Conservation (phyloP, 352 stramenopile species). For the Pythium insidiosum region DNA sequence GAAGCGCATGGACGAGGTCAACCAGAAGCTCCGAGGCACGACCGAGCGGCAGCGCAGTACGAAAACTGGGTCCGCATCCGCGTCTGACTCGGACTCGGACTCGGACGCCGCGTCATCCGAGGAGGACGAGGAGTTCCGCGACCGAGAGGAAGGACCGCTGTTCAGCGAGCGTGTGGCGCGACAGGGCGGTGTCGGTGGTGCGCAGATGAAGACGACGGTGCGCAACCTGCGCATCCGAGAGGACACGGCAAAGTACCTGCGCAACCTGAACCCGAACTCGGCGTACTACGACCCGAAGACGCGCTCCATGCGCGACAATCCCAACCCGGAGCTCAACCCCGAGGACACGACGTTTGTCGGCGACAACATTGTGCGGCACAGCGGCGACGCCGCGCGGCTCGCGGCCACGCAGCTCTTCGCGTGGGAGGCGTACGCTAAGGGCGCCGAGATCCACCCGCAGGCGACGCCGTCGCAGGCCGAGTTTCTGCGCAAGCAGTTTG, state of each 20-base stretch:
- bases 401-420: conserved; percentile 94
- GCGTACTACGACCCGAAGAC: conserved; percentile 99
- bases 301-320: conserved; percentile 97
- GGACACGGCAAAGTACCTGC: conserved; percentile 99
- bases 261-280: conserved; percentile 97
- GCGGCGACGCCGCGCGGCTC: conserved; percentile 90
- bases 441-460: conserved; percentile 91
- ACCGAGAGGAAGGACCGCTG: conserved; percentile 89
- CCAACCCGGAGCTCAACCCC: conserved; percentile 90
- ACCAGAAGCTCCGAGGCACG: conserved; percentile 57
- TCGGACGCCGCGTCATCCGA: conserved; percentile 85
- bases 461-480: conserved; percentile 95
- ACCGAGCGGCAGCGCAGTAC: conserved; percentile 31
- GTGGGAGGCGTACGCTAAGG: conserved; percentile 91
- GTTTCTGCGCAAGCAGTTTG: conserved; percentile 93
- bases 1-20: conserved; percentile 65
- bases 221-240: conserved; percentile 98
- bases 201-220: conserved; percentile 97
- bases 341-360: conserved; percentile 93
- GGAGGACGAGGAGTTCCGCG: conserved; percentile 88
- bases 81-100: conserved; percentile 87
- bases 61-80: conserved; percentile 22
- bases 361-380: conserved; percentile 94
- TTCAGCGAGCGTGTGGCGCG: conserved; percentile 92
- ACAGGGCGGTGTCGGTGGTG: conserved; percentile 94